phyloP scores from a whole-genome alignment of 805 yeast genomes.

The Pichia membranifaciens region DNA sequence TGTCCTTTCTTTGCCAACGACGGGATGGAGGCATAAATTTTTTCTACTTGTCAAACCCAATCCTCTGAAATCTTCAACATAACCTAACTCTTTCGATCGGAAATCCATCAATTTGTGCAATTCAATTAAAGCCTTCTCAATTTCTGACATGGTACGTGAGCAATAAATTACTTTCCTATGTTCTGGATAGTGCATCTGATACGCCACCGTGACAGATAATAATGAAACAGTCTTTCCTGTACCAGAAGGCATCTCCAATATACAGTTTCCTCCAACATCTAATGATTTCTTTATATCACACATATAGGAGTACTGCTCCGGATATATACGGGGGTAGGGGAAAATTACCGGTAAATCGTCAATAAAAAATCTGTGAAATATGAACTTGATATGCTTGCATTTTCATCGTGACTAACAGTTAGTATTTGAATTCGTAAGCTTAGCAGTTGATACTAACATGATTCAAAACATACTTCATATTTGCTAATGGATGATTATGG shows the following conservation, averaged over 20 bases:
- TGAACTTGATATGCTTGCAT: no score
- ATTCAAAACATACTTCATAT: no score
- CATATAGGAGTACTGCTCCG: constrained; percentile 98
- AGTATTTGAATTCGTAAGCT: no score
- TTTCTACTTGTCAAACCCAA: constrained; percentile 92
- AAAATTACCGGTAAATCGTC: constrained; percentile 94
- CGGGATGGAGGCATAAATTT: constrained; percentile 87
- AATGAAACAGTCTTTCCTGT: constrained; percentile 96
- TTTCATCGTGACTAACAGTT: background rate
- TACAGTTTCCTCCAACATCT: constrained; percentile 95
- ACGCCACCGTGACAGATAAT: constrained; percentile 86
- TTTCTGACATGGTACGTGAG: constrained; percentile 99
- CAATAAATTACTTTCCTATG: constrained; percentile 92
- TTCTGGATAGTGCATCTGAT: constrained; percentile 90
- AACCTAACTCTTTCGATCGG: constrained; percentile 77
- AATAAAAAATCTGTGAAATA: constrained; percentile 60
- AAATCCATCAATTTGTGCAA: constrained; percentile 82
- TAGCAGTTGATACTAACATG: no score
- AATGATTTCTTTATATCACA: constrained; percentile 87
- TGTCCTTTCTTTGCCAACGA: constrained; percentile 78
- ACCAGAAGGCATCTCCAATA: constrained; percentile 98
- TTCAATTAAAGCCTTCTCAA: constrained; percentile 94
- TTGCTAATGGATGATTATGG: no score
- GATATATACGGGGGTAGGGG: constrained; percentile 95
- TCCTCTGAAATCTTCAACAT: constrained; percentile 86